Base-by-base conservation (phyloP, 2,329 filamentous ascomycete species). In the Ascochyta lentis region DNA sequence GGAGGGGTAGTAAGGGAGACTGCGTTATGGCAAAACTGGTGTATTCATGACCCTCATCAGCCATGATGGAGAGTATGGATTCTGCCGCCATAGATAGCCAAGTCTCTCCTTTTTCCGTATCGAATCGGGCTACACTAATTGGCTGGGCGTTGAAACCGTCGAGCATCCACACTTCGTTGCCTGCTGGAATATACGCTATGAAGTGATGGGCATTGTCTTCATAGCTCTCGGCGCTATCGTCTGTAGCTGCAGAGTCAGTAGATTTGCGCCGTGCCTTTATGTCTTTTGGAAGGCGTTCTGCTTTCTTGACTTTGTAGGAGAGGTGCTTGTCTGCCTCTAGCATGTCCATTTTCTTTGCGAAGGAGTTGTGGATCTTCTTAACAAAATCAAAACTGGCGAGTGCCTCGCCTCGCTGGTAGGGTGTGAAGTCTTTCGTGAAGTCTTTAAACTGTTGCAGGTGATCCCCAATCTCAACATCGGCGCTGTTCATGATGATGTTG, bases 401-500 rank as follows among this genome's bases (percentile, higher is more conserved):
- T 7, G 86, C 83, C 68, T 93, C 83, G 10, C 94, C 95, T 39
- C 92, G 86, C 26, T 91, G 80, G 6, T 89, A 83, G 2, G 93
- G 89, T 15, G 84, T 84, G 59, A 96, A 84, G 13, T 81, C 70
- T 60, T 79, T 79, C 0, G 93, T 96, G 34, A 86, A 85, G 0
- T 86, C 78, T 66, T 91, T 94, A 78, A 98, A 96, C 13, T 81
- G 77, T 26, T 80, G 76, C 1, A 98, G 82, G 56, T 88, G 81
- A n/a, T 85, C 77, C 4, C 92, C 92, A 6, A 97, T 82, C 10
- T 86, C 77, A 3, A 92, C 76, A 0, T 79, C 80, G 0, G 42
- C 27, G 23, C 87, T 83, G 70, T 98, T 98, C 85, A 96, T 96
- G 69, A 96, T 80, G 57, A 97, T 96, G 68, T 98, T 98, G 65